phyloP scores from a whole-genome alignment of 495 filamentous ascomycete genomes.

The Aspergillus nidulans region DNA sequence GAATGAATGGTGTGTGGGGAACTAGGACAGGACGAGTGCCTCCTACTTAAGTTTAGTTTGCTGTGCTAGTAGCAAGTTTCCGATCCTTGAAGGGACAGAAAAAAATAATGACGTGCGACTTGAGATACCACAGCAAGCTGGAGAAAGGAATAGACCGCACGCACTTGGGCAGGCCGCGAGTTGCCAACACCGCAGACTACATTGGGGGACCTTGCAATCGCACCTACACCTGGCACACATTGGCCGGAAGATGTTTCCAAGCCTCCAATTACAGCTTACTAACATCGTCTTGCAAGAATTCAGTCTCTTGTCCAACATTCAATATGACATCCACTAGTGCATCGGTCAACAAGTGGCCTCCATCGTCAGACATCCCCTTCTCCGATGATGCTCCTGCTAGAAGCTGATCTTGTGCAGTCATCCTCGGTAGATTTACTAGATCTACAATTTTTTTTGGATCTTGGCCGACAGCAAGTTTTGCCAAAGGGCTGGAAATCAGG shows the following conservation, averaged over 20 bases:
- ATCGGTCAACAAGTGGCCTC: neutral
- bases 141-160: slow-evolving; percentile 12
- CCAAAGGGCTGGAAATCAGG: neutral
- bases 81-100: slow-evolving; percentile 26
- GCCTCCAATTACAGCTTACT: slow-evolving; percentile 14
- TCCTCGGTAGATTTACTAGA: neutral
- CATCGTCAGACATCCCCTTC: neutral
- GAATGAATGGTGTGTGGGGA: slow-evolving; percentile 26
- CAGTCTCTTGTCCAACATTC: neutral
- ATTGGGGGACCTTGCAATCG: neutral
- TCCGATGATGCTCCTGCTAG: neutral
- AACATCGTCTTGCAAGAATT: slow-evolving; percentile 6
- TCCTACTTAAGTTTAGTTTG: slow-evolving; percentile 13
- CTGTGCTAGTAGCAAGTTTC: slow-evolving; percentile 17
- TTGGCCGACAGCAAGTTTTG: neutral
- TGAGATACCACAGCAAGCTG: slow-evolving; percentile 17
- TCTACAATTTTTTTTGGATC: neutral
- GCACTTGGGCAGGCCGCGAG: neutral
- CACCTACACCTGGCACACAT: slow-evolving; percentile 17
- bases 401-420: neutral
- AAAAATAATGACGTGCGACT: slow-evolving; percentile 39
- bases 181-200: slow-evolving; percentile 10
- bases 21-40: neutral
- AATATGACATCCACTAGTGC: neutral
- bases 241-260: slow-evolving; percentile 26